These are phyloP conservation scores for Serpula lacrymans DNA, from an alignment of 768 basidiomycete species.

Conservation along the genomic window DNA sequence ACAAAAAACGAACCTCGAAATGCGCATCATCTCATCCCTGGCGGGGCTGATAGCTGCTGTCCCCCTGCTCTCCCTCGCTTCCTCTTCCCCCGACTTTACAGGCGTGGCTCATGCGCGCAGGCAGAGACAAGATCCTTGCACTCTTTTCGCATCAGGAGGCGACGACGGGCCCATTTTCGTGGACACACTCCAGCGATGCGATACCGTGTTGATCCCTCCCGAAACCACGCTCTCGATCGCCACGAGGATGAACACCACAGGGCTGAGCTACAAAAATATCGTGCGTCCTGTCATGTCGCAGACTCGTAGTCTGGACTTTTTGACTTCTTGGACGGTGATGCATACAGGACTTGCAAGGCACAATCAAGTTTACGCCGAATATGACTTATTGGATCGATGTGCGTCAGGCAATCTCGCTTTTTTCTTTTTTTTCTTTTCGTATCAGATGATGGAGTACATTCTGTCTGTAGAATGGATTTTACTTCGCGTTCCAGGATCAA, in stretches of 20 bases:
- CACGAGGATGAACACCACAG: slow-evolving; percentile 53
- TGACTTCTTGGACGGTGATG: background rate
- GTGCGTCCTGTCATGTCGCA: slow-evolving; percentile 26
- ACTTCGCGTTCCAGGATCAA: slow-evolving; percentile 51
- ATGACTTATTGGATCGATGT: slow-evolving; percentile 54
- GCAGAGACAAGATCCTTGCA: slow-evolving; percentile 31
- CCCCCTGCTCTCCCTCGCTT: background rate
- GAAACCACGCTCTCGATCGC: slow-evolving; percentile 48
- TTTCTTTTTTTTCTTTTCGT: background rate
- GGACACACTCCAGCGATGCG: slow-evolving; percentile 38
- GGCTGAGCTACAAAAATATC: slow-evolving; percentile 45
- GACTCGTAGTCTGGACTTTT: background rate
- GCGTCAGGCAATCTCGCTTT: slow-evolving; percentile 4
- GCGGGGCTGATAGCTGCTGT: background rate
- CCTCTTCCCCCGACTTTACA: no score
- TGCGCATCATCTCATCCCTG: no score
- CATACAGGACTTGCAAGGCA: slow-evolving; percentile 46
- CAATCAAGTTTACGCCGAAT: slow-evolving; percentile 46
- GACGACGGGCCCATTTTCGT: slow-evolving; percentile 53
- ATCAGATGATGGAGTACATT: background rate
- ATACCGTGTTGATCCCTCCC: slow-evolving; percentile 41
- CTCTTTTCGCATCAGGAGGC: slow-evolving; percentile 39
- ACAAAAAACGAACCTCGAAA: no score
- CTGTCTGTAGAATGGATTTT: slow-evolving; percentile 43
- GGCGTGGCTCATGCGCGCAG: no score